Evolutionary conservation across 306 rosid genomes (phyloP).

Genomic region (Cicer pinnatifidum): DNA sequence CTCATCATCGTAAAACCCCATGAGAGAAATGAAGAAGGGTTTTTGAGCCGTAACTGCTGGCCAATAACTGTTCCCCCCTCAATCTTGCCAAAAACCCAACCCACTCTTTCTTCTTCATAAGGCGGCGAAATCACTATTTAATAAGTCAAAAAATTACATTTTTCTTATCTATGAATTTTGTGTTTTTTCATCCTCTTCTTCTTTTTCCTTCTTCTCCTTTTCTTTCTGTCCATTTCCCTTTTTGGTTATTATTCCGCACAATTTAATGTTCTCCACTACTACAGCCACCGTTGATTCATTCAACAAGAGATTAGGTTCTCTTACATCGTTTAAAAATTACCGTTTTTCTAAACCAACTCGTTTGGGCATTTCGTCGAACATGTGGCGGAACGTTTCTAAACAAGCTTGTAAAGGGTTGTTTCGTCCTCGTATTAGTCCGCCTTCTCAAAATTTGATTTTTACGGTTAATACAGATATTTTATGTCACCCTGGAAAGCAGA

Average conservation of each 20-base stretch:
- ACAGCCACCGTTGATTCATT: conserved; percentile 40
- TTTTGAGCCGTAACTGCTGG: conserved; percentile 17
- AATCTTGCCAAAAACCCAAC: neutral
- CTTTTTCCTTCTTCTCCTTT: neutral
- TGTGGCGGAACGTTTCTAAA: conserved; percentile 72
- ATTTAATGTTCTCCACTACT: conserved; percentile 57
- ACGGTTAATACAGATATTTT: conserved; percentile 20
- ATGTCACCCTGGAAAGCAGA: conserved; percentile 19
- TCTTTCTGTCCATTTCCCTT: neutral
- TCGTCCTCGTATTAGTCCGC: conserved; percentile 36
- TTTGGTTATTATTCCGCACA: neutral
- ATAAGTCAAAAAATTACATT: neutral
- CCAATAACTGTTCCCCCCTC: neutral
- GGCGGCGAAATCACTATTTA: neutral
- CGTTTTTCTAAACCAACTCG: conserved; percentile 34
- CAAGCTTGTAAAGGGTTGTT: conserved; percentile 47
- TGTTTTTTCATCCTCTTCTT: neutral
- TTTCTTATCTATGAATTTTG: conserved; percentile 22
- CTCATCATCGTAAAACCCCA: conserved; percentile 22
- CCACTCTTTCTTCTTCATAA: neutral
- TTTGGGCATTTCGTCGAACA: conserved; percentile 55
- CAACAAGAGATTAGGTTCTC: conserved; percentile 41
- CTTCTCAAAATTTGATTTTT: conserved; percentile 34
- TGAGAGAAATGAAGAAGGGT: neutral
- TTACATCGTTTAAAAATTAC: conserved; percentile 23